Base-by-base conservation (phyloP, 331 rosid species). In the Spiraea crenata region DNA sequence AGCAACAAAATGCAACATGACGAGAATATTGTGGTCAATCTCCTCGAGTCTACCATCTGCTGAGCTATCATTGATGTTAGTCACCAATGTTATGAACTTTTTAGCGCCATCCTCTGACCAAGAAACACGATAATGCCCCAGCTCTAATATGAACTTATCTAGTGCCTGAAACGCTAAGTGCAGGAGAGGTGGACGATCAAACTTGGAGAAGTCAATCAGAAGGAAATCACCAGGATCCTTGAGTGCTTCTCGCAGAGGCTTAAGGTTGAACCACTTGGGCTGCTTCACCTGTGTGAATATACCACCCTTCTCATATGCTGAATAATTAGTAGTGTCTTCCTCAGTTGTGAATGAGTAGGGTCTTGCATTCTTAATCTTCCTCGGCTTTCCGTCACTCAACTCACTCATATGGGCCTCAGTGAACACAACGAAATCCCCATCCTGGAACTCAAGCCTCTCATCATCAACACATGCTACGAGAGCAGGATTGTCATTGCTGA, bases 151-250 rank as follows among this genome's bases (percentile, higher is more conserved):
- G 38, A 74, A 74, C 59, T 74, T 74, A 65, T 74, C 78, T 9
- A 74, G 72, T 37, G 72, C 78, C 49, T 55, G 78, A 74, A 74
- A 65, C 7, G 78, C 65, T 40, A 65, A 57, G 65, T 74, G 78
- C 14, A 74, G 66, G 49, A 74, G 59, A 74, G 78, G 78, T 65
- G 78, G 72, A 17, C 78, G 57, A 74, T 74, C 72, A 65, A 74
- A 74, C 72, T 74, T 65, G 34, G 78, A 65, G 63, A 74, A 74
- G 41, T 74, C 78, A 35, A 48, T 65, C 35, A 74, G 66, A 74
- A 74, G 78, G 40, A 74, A 74, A 57, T 74, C 78, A 38, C 78
- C 72, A 54, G 65, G 78, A 45, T 74, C 72, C 57, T 74, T 64
- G 9, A 74, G 63, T 17, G 78, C 78, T 46, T 74, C 78, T 57